These are phyloP conservation scores for Fraxinus albicans DNA, from an alignment of 305 asterid genomes.

Conservation along the genomic window DNA sequence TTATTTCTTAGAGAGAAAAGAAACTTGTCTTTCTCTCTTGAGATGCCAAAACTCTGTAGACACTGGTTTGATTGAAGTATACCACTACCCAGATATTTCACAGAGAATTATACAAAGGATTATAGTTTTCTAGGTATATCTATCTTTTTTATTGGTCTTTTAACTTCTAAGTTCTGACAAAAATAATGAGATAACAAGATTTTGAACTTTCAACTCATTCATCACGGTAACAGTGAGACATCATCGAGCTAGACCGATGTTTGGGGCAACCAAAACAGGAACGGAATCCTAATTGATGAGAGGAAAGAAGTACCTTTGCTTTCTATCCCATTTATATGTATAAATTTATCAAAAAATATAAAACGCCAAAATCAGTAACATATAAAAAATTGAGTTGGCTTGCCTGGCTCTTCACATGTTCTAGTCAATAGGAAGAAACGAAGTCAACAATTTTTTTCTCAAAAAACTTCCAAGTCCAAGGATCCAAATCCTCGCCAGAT, in stretches of 20 bases:
- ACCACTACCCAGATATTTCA: neutral
- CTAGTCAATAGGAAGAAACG: constrained; percentile 3
- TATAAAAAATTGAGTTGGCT: neutral
- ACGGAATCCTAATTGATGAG: neutral
- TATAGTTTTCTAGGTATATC: neutral
- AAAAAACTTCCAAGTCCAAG: neutral
- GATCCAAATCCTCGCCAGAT: constrained; percentile 1
- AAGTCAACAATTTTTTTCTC: neutral
- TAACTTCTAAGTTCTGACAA: neutral
- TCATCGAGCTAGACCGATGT: neutral
- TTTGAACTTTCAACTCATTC: neutral
- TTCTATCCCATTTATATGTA: neutral
- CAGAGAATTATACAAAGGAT: neutral
- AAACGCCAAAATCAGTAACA: neutral
- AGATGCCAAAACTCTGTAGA: neutral
- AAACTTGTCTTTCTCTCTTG: neutral
- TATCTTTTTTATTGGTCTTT: neutral
- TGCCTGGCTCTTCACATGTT: constrained; percentile 11
- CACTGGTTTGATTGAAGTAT: neutral
- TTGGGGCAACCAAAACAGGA: neutral
- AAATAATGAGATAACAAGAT: neutral
- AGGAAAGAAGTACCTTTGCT: neutral
- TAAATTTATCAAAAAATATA: neutral
- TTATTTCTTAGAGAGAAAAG: neutral
- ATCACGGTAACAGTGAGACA: neutral